Base-by-base conservation (phyloP, 169 alveolate genomes). In the Condylostoma magnum region DNA sequence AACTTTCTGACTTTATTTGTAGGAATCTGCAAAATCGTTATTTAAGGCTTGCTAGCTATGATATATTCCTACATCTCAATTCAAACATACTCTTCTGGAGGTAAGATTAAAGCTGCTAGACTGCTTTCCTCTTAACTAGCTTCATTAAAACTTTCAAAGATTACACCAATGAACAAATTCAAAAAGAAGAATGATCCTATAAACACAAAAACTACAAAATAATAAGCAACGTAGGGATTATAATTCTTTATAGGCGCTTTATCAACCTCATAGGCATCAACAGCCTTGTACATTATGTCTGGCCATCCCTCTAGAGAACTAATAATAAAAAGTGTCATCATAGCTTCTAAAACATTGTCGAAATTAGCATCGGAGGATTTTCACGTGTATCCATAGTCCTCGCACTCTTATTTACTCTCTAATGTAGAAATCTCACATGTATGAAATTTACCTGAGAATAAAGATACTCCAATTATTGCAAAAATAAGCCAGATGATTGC, bases 241-340 rank as follows among this genome's bases (percentile, higher is more conserved):
- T 44, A 46, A 76, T 67, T 75, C 60, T 63, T 47, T 30, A 60
- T 69, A 43, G 84, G 92, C 15, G 89, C 93, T 36, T 41, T 6
- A 4, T 79, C 82, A 6, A 34, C 18, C 30, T 57, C 76, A 2
- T 22, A 44, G 20, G 76, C 43, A 70, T 86, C 90, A 3, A 79
- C 73, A 25, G 83, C 85, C 25, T 67, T 57, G 37, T 66, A 74
- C 86, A 84, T 72, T n/a, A 81, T 55, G 37, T 79, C 89, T 2
- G 89, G 90, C 94, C 94, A 91, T 12, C 77, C 85, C 72, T 81
- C 93, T 25, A 84, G 77, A 6, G 91, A 82, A 38, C 85, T 57
- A 65, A 67, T 76, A 41, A 80, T 78, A 58, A 84, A 87, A 4
- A 90, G 77, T 38, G 92, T 84, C 0, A 84, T 36, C 80, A 90